These are phyloP conservation scores for Ulmus americana DNA, from an alignment of 331 rosid genomes.

Conservation along the genomic window DNA sequence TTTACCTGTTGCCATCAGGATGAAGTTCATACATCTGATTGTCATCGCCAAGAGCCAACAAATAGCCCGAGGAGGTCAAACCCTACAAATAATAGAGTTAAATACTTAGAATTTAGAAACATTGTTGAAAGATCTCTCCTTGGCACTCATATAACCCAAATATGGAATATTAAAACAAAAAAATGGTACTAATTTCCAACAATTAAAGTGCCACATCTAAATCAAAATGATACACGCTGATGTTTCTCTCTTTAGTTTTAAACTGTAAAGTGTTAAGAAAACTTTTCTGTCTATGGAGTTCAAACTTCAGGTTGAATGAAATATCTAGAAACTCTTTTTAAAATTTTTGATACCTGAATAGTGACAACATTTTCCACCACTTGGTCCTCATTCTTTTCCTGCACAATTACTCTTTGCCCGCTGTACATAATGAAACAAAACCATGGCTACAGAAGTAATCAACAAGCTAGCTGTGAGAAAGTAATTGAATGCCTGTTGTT, in stretches of 20 bases:
- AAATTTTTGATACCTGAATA: constrained; percentile 53
- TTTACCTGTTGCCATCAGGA: constrained; percentile 84
- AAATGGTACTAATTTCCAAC: neutral
- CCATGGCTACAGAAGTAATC: neutral
- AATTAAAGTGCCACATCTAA: constrained; percentile 5
- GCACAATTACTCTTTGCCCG: constrained; percentile 72
- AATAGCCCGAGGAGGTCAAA: constrained; percentile 67
- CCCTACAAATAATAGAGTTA: constrained; percentile 44
- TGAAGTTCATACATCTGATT: constrained; percentile 82
- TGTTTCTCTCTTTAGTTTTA: neutral
- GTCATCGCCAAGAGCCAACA: constrained; percentile 79
- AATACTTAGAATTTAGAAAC: neutral
- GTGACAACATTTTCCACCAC: constrained; percentile 66
- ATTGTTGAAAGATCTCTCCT: constrained; percentile 1
- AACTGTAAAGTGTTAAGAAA: neutral
- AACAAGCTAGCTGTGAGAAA: neutral
- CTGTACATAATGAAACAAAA: constrained; percentile 37
- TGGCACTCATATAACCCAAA: neutral
- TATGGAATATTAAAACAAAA: neutral
- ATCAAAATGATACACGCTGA: neutral
- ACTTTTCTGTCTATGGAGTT: neutral
- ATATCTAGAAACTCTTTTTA: constrained; percentile 3
- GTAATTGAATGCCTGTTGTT: neutral
- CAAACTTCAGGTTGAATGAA: neutral
- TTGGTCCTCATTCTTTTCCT: constrained; percentile 58